These are phyloP conservation scores for Colletotrichum tanaceti DNA, from an alignment of 2,329 filamentous ascomycete species.

Conservation along the genomic window DNA sequence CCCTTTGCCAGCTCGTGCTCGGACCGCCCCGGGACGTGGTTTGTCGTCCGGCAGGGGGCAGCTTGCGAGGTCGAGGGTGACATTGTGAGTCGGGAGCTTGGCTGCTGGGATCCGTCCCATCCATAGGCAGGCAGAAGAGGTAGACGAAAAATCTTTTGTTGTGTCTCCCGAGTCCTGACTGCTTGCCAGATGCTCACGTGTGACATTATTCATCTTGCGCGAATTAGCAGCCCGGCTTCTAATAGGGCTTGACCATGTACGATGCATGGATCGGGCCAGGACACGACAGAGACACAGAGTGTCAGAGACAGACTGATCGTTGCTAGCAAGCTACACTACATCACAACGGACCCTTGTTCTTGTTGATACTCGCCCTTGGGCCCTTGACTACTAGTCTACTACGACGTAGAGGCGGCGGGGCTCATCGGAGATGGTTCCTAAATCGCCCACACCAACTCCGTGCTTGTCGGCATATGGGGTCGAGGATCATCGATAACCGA, in stretches of 20 bases:
- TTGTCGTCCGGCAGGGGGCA: slow-evolving; percentile 6
- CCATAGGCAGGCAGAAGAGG: background rate
- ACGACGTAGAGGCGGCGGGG: background rate
- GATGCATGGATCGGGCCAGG: no score
- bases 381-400: no score
- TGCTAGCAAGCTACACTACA: no score
- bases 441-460: slow-evolving; percentile 7
- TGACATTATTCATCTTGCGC: slow-evolving; percentile 11
- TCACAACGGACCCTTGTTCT: no score
- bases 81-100: slow-evolving; percentile 24
- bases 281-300: no score
- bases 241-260: background rate
- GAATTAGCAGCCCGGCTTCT: slow-evolving; percentile 4
- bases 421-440: slow-evolving; percentile 10
- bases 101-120: slow-evolving; percentile 15
- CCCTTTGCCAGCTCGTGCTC: slow-evolving; percentile 27
- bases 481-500: slow-evolving; percentile 23
- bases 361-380: background rate
- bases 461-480: slow-evolving; percentile 11
- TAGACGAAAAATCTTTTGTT: no score
- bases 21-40: slow-evolving; percentile 15
- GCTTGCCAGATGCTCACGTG: background rate
- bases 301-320: no score
- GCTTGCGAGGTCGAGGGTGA: slow-evolving; percentile 29
- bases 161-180: no score